These are phyloP conservation scores for Camelina laxa DNA, from an alignment of 345 rosid genomes.

Conservation along the genomic window DNA sequence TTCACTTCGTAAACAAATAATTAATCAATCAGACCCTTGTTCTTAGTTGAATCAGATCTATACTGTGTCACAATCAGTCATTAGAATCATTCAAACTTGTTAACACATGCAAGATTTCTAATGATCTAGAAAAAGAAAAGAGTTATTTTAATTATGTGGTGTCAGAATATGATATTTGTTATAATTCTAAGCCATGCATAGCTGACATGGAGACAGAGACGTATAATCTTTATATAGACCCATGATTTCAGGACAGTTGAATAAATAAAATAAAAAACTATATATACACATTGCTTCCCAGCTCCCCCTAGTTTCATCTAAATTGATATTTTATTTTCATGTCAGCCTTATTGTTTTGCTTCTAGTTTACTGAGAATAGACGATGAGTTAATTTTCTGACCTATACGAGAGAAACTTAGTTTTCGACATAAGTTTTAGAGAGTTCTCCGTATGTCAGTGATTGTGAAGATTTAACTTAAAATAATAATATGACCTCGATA, in stretches of 20 bases:
- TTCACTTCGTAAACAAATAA: slow-evolving; percentile 2
- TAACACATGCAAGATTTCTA: slow-evolving; percentile 31
- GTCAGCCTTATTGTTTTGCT: slow-evolving; percentile 34
- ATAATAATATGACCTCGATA: background rate
- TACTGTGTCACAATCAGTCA: slow-evolving; percentile 2
- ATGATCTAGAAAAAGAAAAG: slow-evolving; percentile 23
- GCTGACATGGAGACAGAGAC: slow-evolving; percentile 46
- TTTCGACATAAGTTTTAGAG: background rate
- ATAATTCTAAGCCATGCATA: slow-evolving; percentile 38
- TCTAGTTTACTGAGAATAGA: slow-evolving; percentile 25
- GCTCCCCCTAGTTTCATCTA: slow-evolving; percentile 26
- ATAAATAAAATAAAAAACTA: slow-evolving; percentile 14
- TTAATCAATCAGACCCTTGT: slow-evolving; percentile 4
- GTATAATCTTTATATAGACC: slow-evolving; percentile 40
- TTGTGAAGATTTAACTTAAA: slow-evolving; percentile 3
- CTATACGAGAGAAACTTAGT: slow-evolving; percentile 3
- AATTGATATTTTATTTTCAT: slow-evolving; percentile 25
- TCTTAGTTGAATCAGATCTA: slow-evolving; percentile 24
- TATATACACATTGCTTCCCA: slow-evolving; percentile 11
- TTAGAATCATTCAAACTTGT: slow-evolving; percentile 19
- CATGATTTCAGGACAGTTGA: slow-evolving; percentile 44
- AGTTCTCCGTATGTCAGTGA: background rate
- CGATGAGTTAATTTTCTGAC: background rate
- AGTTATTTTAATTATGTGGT: slow-evolving; percentile 20
- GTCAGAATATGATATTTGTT: slow-evolving; percentile 34